Percentiles rank a stretch among this genome's conserved stretches.
Conservation (phyloP, 805 yeast species). For the Maudiozyma pseudohumilis region DNA sequence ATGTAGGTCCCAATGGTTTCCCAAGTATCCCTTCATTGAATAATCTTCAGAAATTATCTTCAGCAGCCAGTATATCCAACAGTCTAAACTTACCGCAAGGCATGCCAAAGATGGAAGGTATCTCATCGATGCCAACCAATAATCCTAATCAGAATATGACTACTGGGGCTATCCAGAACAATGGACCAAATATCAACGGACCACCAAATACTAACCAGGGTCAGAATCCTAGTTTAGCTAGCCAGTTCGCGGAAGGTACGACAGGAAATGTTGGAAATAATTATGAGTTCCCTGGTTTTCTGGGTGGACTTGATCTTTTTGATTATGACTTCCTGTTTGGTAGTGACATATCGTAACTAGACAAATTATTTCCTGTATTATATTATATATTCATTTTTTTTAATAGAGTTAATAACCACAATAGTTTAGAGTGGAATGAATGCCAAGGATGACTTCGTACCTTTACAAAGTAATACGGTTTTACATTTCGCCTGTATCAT, state of each 20-base stretch:
- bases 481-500: no score
- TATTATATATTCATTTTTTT: background rate
- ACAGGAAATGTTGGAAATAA: background rate
- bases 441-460: no score
- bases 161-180: background rate
- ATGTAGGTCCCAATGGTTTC: background rate
- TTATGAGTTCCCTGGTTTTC: constrained; percentile 14
- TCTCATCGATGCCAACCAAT: no score
- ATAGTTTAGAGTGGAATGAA: no score
- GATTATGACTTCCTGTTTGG: constrained; percentile 25
- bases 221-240: constrained; percentile 1
- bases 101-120: no score
- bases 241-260: constrained; percentile 4
- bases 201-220: background rate
- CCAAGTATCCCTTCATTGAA: constrained; percentile 5
- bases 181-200: background rate
- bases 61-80: constrained; percentile 13
- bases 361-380: no score
- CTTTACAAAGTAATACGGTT: no score
- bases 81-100: constrained; percentile 7
- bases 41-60: constrained; percentile 13
- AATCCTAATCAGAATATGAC: no score
- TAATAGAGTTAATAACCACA: no score
- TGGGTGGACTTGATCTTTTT: constrained; percentile 24
- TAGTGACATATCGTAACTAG: constrained; percentile 11